Conservation (phyloP, 345 rosid genomes). For the Citrus hindsii region DNA sequence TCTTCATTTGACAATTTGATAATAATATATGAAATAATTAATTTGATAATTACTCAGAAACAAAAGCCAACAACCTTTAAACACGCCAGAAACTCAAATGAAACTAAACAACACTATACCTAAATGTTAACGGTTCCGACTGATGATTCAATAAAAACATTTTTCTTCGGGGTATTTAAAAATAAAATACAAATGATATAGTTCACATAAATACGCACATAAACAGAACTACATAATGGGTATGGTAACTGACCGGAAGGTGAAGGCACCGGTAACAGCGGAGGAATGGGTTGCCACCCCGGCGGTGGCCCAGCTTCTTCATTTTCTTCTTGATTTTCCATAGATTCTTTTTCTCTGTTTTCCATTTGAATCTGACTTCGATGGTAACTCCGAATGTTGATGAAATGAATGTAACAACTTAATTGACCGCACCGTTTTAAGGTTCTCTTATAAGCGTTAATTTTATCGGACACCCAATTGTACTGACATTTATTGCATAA, state of each 20-base stretch:
- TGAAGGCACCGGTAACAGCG: not conserved
- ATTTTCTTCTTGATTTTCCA: not conserved
- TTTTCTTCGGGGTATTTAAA: not conserved
- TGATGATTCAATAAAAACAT: not conserved
- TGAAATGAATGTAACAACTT: no score
- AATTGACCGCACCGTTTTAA: not conserved
- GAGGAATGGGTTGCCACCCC: constrained; percentile 12
- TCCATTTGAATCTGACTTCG: not conserved
- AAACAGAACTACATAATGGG: not conserved
- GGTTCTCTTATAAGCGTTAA: not conserved
- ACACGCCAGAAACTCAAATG: not conserved
- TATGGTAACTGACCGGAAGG: not conserved
- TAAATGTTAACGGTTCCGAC: not conserved
- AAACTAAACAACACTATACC: not conserved
- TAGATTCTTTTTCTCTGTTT: not conserved
- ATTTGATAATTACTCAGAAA: no score
- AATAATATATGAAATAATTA: no score
- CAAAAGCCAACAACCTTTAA: not conserved
- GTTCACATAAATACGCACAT: not conserved
- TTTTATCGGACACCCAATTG: no score
- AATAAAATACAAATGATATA: not conserved
- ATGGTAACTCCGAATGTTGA: not conserved
- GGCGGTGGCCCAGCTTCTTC: constrained; percentile 14
- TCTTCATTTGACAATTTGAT: no score
- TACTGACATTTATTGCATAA: no score